A percentile compares a stretch with the other conserved stretches of the same genome.
These are phyloP conservation scores for Prunus kanzakura DNA, from an alignment of 306 rosid species.

Conservation along the genomic window DNA sequence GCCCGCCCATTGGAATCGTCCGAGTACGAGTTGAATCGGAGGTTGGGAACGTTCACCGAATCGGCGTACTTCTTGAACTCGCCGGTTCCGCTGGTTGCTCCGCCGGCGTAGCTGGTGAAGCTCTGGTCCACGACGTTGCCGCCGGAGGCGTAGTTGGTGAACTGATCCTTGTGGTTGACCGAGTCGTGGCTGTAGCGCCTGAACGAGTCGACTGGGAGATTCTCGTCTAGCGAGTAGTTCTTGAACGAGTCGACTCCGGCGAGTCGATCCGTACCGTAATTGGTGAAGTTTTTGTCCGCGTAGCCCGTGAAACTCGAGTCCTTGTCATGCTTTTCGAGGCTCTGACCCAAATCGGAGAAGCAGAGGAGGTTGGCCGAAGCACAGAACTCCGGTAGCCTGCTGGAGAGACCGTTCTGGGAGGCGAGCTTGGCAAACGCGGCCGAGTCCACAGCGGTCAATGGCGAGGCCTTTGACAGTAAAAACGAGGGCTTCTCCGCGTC, in stretches of 20 bases:
- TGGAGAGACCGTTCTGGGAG: slow-evolving; percentile 39
- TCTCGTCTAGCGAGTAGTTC: slow-evolving; percentile 55
- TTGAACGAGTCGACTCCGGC: slow-evolving; percentile 72
- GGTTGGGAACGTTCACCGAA: slow-evolving; percentile 62
- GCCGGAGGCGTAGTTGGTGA: slow-evolving; percentile 41
- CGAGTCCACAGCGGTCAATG: slow-evolving; percentile 53
- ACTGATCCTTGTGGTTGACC: slow-evolving; percentile 53
- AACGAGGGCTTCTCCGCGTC: slow-evolving; percentile 47
- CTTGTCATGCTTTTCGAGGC: slow-evolving; percentile 62
- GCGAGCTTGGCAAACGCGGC: slow-evolving; percentile 70
- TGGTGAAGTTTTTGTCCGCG: slow-evolving; percentile 61
- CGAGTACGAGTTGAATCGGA: slow-evolving; percentile 71
- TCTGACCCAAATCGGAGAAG: slow-evolving; percentile 49
- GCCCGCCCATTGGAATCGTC: slow-evolving; percentile 59
- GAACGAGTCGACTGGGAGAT: slow-evolving; percentile 73
- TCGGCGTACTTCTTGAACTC: slow-evolving; percentile 59
- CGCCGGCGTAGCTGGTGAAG: slow-evolving; percentile 64
- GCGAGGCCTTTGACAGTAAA: slow-evolving; percentile 72
- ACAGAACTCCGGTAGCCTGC: slow-evolving; percentile 75
- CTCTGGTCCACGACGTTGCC: slow-evolving; percentile 79
- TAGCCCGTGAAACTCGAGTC: slow-evolving; percentile 55
- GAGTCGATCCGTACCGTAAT: slow-evolving; percentile 72
- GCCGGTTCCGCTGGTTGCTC: slow-evolving; percentile 69
- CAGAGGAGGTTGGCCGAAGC: slow-evolving; percentile 81
- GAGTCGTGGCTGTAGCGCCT: slow-evolving; percentile 83